Conservation (phyloP, 129 eudicot genomes). For the Arctium minus region DNA sequence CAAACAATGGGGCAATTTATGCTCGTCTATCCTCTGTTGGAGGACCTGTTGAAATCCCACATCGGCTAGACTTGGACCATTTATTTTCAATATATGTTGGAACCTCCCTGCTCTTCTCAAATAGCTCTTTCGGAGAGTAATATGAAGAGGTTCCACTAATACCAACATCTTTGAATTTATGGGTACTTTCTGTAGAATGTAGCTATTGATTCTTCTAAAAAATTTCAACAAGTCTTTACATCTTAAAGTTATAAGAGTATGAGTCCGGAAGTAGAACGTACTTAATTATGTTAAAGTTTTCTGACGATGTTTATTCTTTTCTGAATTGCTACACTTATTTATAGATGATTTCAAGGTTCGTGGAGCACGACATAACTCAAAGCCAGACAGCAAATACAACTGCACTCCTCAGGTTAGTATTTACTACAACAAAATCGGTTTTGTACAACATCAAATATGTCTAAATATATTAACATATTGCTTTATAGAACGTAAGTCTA, state of each 20-base stretch:
- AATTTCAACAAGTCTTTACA: neutral
- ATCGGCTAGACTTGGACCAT: neutral
- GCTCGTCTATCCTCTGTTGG: too few species aligned
- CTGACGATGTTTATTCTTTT: neutral
- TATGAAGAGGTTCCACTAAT: too few species aligned
- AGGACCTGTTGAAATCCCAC: too few species aligned
- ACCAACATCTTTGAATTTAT: neutral
- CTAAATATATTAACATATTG: neutral
- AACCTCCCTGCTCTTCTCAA: neutral
- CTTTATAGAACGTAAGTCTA: neutral
- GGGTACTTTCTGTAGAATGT: neutral
- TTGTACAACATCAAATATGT: neutral
- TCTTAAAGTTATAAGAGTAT: neutral
- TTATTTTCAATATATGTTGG: too few species aligned
- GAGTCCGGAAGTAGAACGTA: neutral
- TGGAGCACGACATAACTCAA: slow-evolving; percentile 25
- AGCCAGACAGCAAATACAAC: slow-evolving; percentile 9
- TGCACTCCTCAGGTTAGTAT: slow-evolving; percentile 31
- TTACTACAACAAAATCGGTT: neutral
- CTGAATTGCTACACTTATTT: slow-evolving; percentile 7
- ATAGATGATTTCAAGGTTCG: slow-evolving; percentile 28
- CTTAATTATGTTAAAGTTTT: neutral
- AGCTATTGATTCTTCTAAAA: neutral
- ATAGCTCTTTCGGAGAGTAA: neutral
- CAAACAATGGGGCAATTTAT: neutral